Base-by-base conservation (phyloP, 352 stramenopile genomes). In the Pythium phragmitis region DNA sequence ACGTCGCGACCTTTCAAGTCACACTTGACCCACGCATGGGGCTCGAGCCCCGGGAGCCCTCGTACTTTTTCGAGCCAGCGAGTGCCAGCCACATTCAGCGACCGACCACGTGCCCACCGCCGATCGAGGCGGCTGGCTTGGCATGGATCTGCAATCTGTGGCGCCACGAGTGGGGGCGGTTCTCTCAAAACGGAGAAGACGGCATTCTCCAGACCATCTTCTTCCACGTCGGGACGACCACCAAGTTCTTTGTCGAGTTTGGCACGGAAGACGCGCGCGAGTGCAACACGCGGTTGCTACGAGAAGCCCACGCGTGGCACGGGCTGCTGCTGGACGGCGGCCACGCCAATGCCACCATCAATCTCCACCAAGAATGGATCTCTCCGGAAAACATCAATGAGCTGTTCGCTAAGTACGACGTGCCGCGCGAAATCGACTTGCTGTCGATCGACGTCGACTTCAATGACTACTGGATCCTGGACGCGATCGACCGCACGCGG, bases 371-470 rank as follows among this genome's bases (percentile, higher is more conserved):
- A 23, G 82, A 79, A 41, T 89, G 78, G 60, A 77, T 92, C 59
- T 82, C 79, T 4, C 69, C 74, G 5, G 77, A 82, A 30, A 89
- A 92, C 61, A 67, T 90, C 58, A 88, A 86, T 62, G 30, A 51
- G 33, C 67, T 92, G 12, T 78, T 92, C 16, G 41, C 64, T 37
- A 75, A 74, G 56, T 73, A 88, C 56, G 33, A 48, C 14, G 79
- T 90, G 34, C 70, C 74, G 16, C 59, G 39, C 3, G 69, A 78
- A 34, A 73, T 92, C 13, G 82, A 92, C 58, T 51, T 90, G 33
- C 66, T 92, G 42, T 89, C 80, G 3, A 72, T 92, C 33, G 83
- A 90, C 52, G 78, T 91, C 33, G 78, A 91, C 30, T 92, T 92
- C 51, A 91, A 90, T 50, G 81, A 89, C 56, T 92, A 81, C 60